phyloP scores from a whole-genome alignment of 768 basidiomycete genomes.

The Tylopilus intermedius region DNA sequence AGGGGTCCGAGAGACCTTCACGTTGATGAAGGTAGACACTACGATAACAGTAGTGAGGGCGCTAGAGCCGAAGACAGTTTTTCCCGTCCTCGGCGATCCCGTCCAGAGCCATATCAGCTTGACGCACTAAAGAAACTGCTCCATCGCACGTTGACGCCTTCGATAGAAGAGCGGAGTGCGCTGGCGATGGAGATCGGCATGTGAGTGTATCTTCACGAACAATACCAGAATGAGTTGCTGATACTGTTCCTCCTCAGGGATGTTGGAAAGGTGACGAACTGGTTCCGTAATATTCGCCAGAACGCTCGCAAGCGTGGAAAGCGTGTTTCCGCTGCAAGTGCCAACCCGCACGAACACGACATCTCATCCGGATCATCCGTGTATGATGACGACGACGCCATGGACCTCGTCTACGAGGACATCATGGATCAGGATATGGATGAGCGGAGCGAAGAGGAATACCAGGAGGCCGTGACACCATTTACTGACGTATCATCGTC shows the following conservation, averaged over 20 bases:
- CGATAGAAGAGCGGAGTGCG: constrained; percentile 73
- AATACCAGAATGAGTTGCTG: constrained; percentile 2
- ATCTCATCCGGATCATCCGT: constrained; percentile 52
- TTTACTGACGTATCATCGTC: constrained; percentile 50
- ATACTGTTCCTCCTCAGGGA: constrained; percentile 45
- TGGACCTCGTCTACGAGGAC: constrained; percentile 45
- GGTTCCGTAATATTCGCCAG: constrained; percentile 83
- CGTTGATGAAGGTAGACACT: constrained; percentile 21
- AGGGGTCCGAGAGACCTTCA: constrained; percentile 27
- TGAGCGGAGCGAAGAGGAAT: constrained; percentile 61
- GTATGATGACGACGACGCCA: constrained; percentile 38
- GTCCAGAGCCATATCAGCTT: constrained; percentile 76
- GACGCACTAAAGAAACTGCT: constrained; percentile 69
- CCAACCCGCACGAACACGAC: constrained; percentile 41
- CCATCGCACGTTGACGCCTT: constrained; percentile 63
- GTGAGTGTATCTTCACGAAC: constrained; percentile 34
- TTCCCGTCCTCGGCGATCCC: constrained; percentile 61
- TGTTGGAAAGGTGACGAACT: constrained; percentile 80
- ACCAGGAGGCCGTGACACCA: constrained; percentile 70
- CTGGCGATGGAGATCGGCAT: constrained; percentile 76
- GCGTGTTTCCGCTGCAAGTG: constrained; percentile 36
- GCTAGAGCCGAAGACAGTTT: constrained; percentile 30
- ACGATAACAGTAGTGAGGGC: constrained; percentile 20
- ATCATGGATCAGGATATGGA: constrained; percentile 48
- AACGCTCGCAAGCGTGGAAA: constrained; percentile 70